A percentile compares a stretch with the other conserved stretches of the same genome.
These are phyloP conservation scores for Debaryomyces sp. DNA, from an alignment of 1,139 yeast species.

Conservation along the genomic window DNA sequence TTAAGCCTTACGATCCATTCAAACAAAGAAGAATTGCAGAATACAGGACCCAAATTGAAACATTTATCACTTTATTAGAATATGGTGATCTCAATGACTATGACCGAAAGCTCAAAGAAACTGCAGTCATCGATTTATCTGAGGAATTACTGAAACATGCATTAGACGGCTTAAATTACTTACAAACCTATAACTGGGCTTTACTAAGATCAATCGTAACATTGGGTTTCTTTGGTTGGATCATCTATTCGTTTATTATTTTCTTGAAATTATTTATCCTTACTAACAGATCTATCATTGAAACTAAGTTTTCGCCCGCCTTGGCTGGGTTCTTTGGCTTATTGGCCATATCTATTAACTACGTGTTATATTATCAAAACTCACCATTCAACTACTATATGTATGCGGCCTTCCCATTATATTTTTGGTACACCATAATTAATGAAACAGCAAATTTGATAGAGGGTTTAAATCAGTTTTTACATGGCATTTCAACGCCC, in stretches of 20 bases:
- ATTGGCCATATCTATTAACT: constrained; percentile 45
- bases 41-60: constrained; percentile 48
- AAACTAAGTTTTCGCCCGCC: constrained; percentile 7
- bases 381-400: constrained; percentile 87
- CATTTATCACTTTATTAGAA: constrained; percentile 36
- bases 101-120: constrained; percentile 28
- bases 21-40: constrained; percentile 45
- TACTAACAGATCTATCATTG: constrained; percentile 16
- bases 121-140: constrained; percentile 56
- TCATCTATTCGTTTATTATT: constrained; percentile 75
- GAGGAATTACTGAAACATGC: constrained; percentile 74
- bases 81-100: constrained; percentile 24
- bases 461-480: constrained; percentile 55
- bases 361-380: constrained; percentile 68
- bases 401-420: constrained; percentile 82
- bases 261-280: constrained; percentile 79
- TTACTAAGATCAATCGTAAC: constrained; percentile 82
- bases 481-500: constrained; percentile 50
- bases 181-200: constrained; percentile 91
- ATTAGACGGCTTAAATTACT: constrained; percentile 76
- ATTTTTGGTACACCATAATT: constrained; percentile 81
- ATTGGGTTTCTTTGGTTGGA: constrained; percentile 94
- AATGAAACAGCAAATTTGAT: constrained; percentile 37
- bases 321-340: constrained; percentile 26
- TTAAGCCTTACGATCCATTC: constrained; percentile 66